phyloP scores from a whole-genome alignment of 2,329 filamentous ascomycete species.

The Fusarium austroafricanum region DNA sequence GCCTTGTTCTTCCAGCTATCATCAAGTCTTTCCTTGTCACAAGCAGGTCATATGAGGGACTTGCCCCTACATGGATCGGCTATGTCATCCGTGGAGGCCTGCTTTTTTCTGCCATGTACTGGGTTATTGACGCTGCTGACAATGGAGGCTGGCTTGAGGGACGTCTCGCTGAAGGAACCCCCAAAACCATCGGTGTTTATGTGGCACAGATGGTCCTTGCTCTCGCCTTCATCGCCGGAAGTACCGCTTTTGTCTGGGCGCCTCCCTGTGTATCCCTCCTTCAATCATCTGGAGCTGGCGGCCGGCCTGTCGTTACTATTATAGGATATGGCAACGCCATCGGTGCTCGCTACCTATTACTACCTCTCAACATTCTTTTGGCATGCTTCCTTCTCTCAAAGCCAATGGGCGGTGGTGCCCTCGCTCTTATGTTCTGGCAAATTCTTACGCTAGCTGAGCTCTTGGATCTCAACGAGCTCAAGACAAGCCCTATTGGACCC shows the following conservation, averaged over 20 bases:
- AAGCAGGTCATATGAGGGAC: conserved; percentile 89
- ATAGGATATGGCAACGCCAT: conserved; percentile 94
- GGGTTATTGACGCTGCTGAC: conserved; percentile 89
- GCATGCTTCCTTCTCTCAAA: conserved; percentile 87
- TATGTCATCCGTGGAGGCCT: conserved; percentile 82
- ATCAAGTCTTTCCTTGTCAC: conserved; percentile 82
- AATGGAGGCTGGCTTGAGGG: conserved; percentile 82
- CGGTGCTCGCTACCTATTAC: conserved; percentile 87
- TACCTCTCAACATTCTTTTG: conserved; percentile 81
- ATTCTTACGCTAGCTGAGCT: conserved; percentile 81
- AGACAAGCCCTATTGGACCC: conserved; percentile 81
- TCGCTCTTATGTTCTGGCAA: conserved; percentile 88
- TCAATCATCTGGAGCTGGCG: conserved; percentile 57
- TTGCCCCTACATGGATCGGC: conserved; percentile 86
- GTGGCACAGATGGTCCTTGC: conserved; percentile 84
- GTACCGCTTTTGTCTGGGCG: conserved; percentile 85
- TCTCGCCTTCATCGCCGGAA: conserved; percentile 84
- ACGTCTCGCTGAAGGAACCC: conserved; percentile 63
- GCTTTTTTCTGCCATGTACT: conserved; percentile 81
- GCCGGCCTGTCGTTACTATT: conserved; percentile 74
- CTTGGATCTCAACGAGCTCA: conserved; percentile 69
- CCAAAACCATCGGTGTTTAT: conserved; percentile 81
- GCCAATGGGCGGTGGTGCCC: conserved; percentile 89
- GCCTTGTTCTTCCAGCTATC: conserved; percentile 76
- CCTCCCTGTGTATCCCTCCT: conserved; percentile 85